phyloP scores from a whole-genome alignment of 352 stramenopile species.

The Blastocystis sp. region DNA sequence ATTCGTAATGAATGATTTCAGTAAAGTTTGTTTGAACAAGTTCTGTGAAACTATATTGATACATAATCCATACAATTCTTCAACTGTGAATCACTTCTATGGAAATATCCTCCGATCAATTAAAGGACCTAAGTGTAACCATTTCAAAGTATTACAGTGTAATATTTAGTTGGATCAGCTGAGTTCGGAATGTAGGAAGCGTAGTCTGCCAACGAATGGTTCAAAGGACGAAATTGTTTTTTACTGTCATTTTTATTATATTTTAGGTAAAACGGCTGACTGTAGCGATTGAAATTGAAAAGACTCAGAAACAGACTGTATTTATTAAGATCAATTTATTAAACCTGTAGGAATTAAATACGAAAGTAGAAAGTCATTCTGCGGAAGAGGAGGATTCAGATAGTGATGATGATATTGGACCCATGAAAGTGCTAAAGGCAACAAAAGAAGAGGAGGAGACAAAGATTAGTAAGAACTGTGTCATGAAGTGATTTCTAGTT shows the following conservation, averaged over 20 bases:
- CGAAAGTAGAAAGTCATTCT: neutral
- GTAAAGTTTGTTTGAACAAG: too few relatives aligned
- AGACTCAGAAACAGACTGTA: neutral
- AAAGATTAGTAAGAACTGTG: constrained; percentile 31
- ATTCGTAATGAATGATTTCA: too few relatives aligned
- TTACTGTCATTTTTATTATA: neutral
- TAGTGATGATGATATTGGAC: constrained; percentile 71
- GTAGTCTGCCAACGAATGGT: neutral
- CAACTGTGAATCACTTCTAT: neutral
- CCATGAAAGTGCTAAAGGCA: constrained; percentile 7
- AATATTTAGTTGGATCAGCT: constrained; percentile 1
- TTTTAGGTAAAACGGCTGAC: constrained; percentile 13
- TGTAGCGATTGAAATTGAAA: constrained; percentile 32
- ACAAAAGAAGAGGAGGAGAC: constrained; percentile 63
- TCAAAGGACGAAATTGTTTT: constrained; percentile 21
- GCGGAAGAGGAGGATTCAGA: neutral
- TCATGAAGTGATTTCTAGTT: constrained; percentile 25
- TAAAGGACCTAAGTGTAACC: neutral
- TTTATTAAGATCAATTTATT: neutral
- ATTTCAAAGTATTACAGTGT: neutral
- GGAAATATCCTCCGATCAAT: neutral
- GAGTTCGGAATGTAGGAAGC: constrained; percentile 16
- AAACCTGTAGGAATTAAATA: neutral
- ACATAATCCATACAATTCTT: too few relatives aligned
- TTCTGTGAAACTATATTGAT: too few relatives aligned